These are phyloP conservation scores for Fomitopsis serialis DNA, from an alignment of 768 basidiomycete species.

Conservation along the genomic window DNA sequence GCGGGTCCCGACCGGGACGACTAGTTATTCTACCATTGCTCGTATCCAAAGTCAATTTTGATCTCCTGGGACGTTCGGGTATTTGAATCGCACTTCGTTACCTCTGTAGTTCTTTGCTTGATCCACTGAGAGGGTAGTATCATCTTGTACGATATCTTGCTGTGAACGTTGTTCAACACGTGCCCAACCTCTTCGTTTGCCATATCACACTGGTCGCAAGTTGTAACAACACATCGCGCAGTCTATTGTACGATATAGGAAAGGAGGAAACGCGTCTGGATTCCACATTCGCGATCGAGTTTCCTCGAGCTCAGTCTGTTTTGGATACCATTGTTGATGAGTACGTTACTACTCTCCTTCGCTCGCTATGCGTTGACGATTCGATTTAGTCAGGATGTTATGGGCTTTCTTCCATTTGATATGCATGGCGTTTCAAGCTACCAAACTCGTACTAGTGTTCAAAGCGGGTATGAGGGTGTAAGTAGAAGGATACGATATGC, in stretches of 20 bases:
- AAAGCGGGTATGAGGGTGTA: constrained; percentile 17
- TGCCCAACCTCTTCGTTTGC: too few relatives aligned
- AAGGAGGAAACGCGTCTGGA: constrained; percentile 63
- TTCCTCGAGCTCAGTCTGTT: constrained; percentile 63
- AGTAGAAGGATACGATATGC: not conserved
- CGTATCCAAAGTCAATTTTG: too few relatives aligned
- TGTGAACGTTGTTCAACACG: too few relatives aligned
- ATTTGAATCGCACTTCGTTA: too few relatives aligned
- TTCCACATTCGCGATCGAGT: not conserved
- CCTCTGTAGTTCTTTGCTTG: too few relatives aligned
- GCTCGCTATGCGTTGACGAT: not conserved
- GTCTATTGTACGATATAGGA: constrained; percentile 33
- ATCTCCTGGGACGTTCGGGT: too few relatives aligned
- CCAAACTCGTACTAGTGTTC: constrained; percentile 16
- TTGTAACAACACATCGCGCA: too few relatives aligned
- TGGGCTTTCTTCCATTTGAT: constrained; percentile 28
- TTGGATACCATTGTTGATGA: constrained; percentile 79
- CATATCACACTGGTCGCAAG: too few relatives aligned
- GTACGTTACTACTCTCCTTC: constrained; percentile 40
- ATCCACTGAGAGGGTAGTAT: too few relatives aligned
- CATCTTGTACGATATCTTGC: too few relatives aligned
- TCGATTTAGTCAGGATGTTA: constrained; percentile 24
- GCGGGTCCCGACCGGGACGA: too few relatives aligned
- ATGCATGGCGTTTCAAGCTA: constrained; percentile 21
- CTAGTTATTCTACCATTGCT: too few relatives aligned